Base-by-base conservation (phyloP, 495 filamentous ascomycete genomes). In the Chaetomidium leptoderma region DNA sequence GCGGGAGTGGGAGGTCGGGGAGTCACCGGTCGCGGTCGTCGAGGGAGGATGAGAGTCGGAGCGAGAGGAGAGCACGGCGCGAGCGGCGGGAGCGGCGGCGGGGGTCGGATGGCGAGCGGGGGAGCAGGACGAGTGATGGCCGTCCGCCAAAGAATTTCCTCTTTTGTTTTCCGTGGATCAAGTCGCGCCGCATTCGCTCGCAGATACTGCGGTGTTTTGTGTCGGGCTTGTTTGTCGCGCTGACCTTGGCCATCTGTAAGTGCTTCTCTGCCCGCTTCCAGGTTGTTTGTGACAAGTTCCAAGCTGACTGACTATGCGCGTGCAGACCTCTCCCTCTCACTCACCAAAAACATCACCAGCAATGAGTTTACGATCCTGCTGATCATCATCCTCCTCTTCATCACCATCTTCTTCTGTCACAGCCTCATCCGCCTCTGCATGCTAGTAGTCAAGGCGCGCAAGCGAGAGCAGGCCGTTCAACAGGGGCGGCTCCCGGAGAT, bases 321-420 rank as follows among this genome's bases (percentile, higher is more conserved):
- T 9, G 26, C 66, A 90, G 87, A 90, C 70, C 81, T 91, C 62
- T 79, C 83, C 19, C 77, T 91, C 44, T 80, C 86, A 19, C 77
- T 89, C 40, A 82, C 83, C 19, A 73, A 79, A 52, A 75, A 78
- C 49, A 73, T 80, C 66, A 63, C 72, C 56, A 78, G 76, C 52
- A 78, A 78, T 66, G 83, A 87, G 70, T 83, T 90, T 61, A 87
- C 90, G 54, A 81, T 91, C 45, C 73, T 91, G 46, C 79, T 92
- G 55, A 86, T 93, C 50, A 76, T 95, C 45, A 77, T 90, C 65
- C 86, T 92, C 61, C 62, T 92, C 48, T 69, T 85, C 39, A 78
- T 84, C 53, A 85, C 85, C 5, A 84, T 95, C 63, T 79, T 92
- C 69, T 92, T 92, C 74, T 86, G 82, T 62, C 87, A 96, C 74